Percentiles rank a stretch among this genome's conserved stretches.
Conservation (phyloP, 805 yeast genomes). For the Pichia sporocuriosa region DNA sequence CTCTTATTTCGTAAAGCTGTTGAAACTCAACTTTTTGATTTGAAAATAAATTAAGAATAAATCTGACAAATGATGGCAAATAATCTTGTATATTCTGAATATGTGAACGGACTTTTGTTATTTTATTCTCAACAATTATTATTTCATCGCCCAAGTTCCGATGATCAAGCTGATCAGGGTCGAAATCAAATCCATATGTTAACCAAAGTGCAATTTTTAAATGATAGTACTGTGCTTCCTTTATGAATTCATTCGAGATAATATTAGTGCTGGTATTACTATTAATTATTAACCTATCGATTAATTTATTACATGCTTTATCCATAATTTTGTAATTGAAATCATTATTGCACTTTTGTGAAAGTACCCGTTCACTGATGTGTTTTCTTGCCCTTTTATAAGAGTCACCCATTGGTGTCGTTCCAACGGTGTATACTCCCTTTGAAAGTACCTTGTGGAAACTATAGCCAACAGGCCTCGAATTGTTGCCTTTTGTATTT, state of each 20-base stretch:
- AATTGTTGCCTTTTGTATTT: slow-evolving; percentile 47
- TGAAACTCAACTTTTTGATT: slow-evolving; percentile 16
- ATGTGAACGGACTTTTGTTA: slow-evolving; percentile 52
- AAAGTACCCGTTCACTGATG: slow-evolving; percentile 36
- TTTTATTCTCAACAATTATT: slow-evolving; percentile 47
- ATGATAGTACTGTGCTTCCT: slow-evolving; percentile 42
- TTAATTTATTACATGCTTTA: slow-evolving; percentile 30
- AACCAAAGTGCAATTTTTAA: slow-evolving; percentile 43
- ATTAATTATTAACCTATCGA: slow-evolving; percentile 13
- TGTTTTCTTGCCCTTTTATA: slow-evolving; percentile 43
- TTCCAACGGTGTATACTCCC: slow-evolving; percentile 57
- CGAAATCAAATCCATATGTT: slow-evolving; percentile 47
- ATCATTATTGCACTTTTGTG: slow-evolving; percentile 31
- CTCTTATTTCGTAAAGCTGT: slow-evolving; percentile 38
- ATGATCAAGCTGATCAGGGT: slow-evolving; percentile 36
- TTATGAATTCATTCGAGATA: slow-evolving; percentile 17
- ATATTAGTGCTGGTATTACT: neutral
- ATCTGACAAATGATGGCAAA: slow-evolving; percentile 37
- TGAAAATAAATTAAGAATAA: slow-evolving; percentile 14
- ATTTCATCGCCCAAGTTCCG: slow-evolving; percentile 42
- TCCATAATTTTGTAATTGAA: slow-evolving; percentile 32
- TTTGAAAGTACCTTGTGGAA: slow-evolving; percentile 57
- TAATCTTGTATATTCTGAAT: slow-evolving; percentile 50
- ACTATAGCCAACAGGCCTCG: slow-evolving; percentile 61
- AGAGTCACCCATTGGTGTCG: slow-evolving; percentile 50